phyloP scores from a whole-genome alignment of 352 stramenopile genomes.

The Globisporangium nagaii region DNA sequence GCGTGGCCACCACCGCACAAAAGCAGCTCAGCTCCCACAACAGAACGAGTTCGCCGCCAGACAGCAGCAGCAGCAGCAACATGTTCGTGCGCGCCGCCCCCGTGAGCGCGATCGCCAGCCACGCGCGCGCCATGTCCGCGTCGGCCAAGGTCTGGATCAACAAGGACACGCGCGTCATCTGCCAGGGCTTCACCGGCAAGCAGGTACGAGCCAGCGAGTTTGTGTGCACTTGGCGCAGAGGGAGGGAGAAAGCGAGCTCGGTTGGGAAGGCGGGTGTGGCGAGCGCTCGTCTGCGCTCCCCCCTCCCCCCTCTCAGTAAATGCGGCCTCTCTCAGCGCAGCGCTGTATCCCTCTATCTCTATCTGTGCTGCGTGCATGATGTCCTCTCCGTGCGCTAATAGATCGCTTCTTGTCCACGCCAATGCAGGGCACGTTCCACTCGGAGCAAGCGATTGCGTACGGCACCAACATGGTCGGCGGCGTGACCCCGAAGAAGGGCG shows the following conservation, averaged over 20 bases:
- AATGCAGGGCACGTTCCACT: slow-evolving; percentile 97
- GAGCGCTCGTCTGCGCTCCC: not conserved
- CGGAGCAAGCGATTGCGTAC: slow-evolving; percentile 98
- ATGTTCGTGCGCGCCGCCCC: slow-evolving; percentile 59
- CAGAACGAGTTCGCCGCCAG: not conserved
- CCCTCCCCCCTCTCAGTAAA: not conserved
- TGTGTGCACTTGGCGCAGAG: too few species aligned
- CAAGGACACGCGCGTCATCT: slow-evolving; percentile 99
- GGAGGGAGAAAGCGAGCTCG: not conserved
- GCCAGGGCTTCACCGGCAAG: slow-evolving; percentile 99
- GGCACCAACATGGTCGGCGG: slow-evolving; percentile 99
- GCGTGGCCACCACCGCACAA: slow-evolving; percentile 6
- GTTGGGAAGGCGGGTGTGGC: not conserved
- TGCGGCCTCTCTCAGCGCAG: too few species aligned
- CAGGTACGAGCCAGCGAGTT: slow-evolving; percentile 79
- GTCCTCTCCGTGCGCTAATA: too few species aligned
- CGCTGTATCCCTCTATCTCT: not conserved
- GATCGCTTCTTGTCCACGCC: not conserved
- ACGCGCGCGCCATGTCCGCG: slow-evolving; percentile 84
- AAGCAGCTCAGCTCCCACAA: slow-evolving; percentile 1
- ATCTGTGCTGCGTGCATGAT: not conserved
- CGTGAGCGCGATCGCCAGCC: slow-evolving; percentile 37
- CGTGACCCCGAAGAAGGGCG: slow-evolving; percentile 98
- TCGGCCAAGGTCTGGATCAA: slow-evolving; percentile 99
- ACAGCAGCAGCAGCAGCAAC: slow-evolving; percentile 2